phyloP scores from a whole-genome alignment of 179 eudicot species.

The Vitellaria paradoxa region DNA sequence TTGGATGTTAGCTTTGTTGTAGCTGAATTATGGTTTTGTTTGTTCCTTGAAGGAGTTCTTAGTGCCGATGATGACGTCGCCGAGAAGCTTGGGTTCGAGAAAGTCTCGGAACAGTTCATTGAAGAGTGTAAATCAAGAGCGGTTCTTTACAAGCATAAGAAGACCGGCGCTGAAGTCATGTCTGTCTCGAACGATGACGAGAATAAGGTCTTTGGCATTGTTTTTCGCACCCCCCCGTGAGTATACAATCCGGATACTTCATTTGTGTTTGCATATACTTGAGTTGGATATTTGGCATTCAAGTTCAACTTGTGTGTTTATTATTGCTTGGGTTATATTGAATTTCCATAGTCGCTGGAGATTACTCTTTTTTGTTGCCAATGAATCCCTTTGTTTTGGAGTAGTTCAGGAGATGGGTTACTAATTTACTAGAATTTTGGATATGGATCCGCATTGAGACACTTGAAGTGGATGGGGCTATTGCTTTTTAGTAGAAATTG shows the following conservation, averaged over 20 bases:
- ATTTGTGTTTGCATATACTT: neutral
- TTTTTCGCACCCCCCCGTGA: conserved; percentile 97
- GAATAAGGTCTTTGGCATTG: conserved; percentile 92
- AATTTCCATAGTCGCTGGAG: neutral
- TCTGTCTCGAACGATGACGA: conserved; percentile 91
- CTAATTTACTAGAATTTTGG: neutral
- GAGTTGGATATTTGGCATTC: neutral
- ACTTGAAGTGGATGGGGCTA: neutral
- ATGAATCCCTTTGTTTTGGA: neutral
- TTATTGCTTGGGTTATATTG: neutral
- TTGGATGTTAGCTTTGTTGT: neutral
- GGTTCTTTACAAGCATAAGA: conserved; percentile 76
- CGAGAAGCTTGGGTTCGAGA: conserved; percentile 83
- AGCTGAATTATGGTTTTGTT: conserved; percentile 4
- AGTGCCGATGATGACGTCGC: conserved; percentile 56
- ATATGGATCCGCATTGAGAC: neutral
- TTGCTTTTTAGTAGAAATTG: neutral
- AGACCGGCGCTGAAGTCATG: conserved; percentile 88
- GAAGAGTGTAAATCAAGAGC: conserved; percentile 91
- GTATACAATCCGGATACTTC: conserved; percentile 16
- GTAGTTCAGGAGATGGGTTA: neutral
- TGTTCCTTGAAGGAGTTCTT: conserved; percentile 28
- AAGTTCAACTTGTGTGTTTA: too few species aligned
- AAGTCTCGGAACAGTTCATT: conserved; percentile 74
- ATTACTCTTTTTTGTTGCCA: neutral